These are phyloP conservation scores for Arbutus unedo DNA, from an alignment of 148 eudicot genomes.

Conservation along the genomic window DNA sequence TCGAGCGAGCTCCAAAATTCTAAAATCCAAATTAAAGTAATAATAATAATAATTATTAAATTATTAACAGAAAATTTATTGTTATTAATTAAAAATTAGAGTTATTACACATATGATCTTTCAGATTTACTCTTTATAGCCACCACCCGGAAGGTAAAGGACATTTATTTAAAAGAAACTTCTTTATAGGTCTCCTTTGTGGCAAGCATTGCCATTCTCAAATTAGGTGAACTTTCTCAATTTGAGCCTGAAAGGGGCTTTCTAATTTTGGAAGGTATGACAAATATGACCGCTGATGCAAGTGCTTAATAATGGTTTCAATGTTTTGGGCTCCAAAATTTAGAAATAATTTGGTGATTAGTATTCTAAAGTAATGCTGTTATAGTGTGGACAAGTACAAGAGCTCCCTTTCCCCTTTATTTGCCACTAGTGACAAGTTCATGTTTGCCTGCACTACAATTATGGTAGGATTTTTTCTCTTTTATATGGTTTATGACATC, in stretches of 20 bases:
- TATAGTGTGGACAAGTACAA: neutral
- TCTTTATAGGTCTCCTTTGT: slow-evolving; percentile 65
- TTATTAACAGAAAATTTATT: too few species aligned
- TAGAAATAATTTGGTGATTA: neutral
- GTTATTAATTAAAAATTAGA: too few species aligned
- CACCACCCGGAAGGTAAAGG: slow-evolving; percentile 18
- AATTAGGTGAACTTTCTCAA: slow-evolving; percentile 33
- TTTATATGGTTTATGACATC: too few species aligned
- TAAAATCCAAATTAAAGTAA: too few species aligned
- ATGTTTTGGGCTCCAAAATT: slow-evolving; percentile 17
- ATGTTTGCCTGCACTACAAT: slow-evolving; percentile 12
- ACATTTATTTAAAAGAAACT: slow-evolving; percentile 36
- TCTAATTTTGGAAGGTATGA: slow-evolving; percentile 6
- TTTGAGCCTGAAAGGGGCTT: slow-evolving; percentile 20
- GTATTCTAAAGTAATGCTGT: slow-evolving; percentile 4
- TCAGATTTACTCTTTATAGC: slow-evolving; percentile 36
- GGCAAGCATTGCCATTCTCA: slow-evolving; percentile 57
- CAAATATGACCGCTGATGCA: neutral
- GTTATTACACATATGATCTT: neutral
- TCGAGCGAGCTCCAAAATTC: too few species aligned
- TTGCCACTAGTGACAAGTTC: slow-evolving; percentile 8
- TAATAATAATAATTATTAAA: too few species aligned
- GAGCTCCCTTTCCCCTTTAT: slow-evolving; percentile 8
- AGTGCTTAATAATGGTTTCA: slow-evolving; percentile 9
- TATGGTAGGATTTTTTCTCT: neutral